Percentiles rank a stretch among this genome's conserved stretches.
These are phyloP conservation scores for Leptographium flavum DNA, from an alignment of 2,329 filamentous ascomycete genomes.

Conservation along the genomic window DNA sequence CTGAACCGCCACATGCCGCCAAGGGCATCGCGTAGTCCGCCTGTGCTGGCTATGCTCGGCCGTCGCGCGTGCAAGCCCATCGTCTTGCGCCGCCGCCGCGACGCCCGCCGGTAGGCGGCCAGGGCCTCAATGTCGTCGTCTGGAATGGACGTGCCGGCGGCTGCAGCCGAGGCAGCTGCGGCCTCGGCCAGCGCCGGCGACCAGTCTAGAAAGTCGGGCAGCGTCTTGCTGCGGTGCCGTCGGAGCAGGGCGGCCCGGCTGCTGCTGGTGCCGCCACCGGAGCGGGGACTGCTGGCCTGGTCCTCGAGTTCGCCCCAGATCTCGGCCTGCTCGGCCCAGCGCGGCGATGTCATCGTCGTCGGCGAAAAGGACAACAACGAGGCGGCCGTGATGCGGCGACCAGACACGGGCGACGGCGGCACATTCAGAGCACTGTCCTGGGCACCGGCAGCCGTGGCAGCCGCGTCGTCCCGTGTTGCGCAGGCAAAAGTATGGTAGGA, in stretches of 20 bases:
- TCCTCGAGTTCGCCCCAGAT: slow-evolving; percentile 87
- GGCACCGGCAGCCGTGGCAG: not conserved
- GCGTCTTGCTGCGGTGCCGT: slow-evolving; percentile 32
- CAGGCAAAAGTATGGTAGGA: slow-evolving; percentile 34
- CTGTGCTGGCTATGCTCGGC: not conserved
- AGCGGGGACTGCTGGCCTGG: slow-evolving; percentile 31
- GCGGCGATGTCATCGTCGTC: slow-evolving; percentile 6
- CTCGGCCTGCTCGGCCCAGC: slow-evolving; percentile 56
- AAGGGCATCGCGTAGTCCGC: slow-evolving; percentile 30
- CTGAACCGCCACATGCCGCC: slow-evolving; percentile 38
- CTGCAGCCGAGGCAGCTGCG: not conserved
- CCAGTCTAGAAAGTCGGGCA: slow-evolving; percentile 23
- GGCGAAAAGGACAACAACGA: slow-evolving; percentile 1
- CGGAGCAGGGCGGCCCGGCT: slow-evolving; percentile 12
- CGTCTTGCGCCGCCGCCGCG: slow-evolving; percentile 37
- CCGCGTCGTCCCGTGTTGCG: not conserved
- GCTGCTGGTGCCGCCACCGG: slow-evolving; percentile 23
- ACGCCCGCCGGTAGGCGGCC: slow-evolving; percentile 7
- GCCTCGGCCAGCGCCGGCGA: slow-evolving; percentile 11
- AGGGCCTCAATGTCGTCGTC: slow-evolving; percentile 13
- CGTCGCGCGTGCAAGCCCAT: slow-evolving; percentile 39
- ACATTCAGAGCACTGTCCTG: not conserved
- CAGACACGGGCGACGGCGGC: slow-evolving; percentile 18
- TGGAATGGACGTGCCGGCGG: not conserved
- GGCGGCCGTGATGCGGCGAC: slow-evolving; percentile 24